These are phyloP conservation scores for Pichia scutulata DNA, from an alignment of 805 yeast genomes.

Conservation along the genomic window DNA sequence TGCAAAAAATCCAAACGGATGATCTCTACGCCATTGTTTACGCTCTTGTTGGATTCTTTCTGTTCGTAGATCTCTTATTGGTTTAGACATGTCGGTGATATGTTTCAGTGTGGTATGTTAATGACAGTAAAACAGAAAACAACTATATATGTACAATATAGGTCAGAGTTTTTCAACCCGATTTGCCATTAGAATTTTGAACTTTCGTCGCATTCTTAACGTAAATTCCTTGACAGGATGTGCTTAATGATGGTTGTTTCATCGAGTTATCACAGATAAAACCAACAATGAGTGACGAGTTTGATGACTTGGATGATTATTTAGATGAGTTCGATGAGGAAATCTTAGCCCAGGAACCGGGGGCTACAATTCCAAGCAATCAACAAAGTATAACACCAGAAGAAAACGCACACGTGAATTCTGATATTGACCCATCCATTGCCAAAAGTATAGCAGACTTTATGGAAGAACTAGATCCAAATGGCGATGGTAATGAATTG, in stretches of 20 bases:
- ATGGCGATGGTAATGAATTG: constrained; percentile 16
- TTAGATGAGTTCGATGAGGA: constrained; percentile 80
- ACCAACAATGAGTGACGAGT: constrained; percentile 37
- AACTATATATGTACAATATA: background rate
- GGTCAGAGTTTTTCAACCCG: background rate
- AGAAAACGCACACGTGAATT: background rate
- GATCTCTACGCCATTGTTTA: constrained; percentile 97
- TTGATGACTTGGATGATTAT: constrained; percentile 75
- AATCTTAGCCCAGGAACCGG: constrained; percentile 55
- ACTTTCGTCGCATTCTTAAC: background rate
- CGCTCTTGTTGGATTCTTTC: constrained; percentile 90
- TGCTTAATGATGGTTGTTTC: background rate
- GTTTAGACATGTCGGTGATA: background rate
- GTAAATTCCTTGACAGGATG: too few species aligned
- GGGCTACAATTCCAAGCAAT: constrained; percentile 26
- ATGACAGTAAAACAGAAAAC: background rate
- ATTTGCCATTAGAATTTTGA: background rate
- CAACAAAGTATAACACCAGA: background rate
- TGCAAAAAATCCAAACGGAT: constrained; percentile 96
- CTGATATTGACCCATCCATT: background rate
- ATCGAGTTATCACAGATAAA: background rate
- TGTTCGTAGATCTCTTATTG: constrained; percentile 43
- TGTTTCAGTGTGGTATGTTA: background rate
- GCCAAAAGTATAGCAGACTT: constrained; percentile 14
- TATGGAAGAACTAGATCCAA: constrained; percentile 8